These are phyloP conservation scores for Neonectria sp. DNA, from an alignment of 2,329 filamentous ascomycete species.

Conservation along the genomic window DNA sequence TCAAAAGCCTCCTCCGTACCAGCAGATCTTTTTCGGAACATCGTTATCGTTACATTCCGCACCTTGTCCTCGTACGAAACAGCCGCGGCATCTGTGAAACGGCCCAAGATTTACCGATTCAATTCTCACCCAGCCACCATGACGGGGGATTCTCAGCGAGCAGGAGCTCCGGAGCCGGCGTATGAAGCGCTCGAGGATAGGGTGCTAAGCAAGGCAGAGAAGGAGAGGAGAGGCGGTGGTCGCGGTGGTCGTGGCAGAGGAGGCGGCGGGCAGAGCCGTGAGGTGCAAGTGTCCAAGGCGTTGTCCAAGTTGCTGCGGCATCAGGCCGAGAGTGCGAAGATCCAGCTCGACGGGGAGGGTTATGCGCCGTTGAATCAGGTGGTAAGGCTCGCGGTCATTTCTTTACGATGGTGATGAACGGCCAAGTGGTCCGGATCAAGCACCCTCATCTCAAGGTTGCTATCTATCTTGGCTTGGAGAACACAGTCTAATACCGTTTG, in stretches of 20 bases:
- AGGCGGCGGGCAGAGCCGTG: slow-evolving; percentile 55
- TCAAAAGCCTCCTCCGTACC: neutral
- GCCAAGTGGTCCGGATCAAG: neutral
- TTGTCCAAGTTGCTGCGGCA: slow-evolving; percentile 70
- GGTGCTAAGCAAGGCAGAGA: slow-evolving; percentile 28
- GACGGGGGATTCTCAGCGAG: slow-evolving; percentile 30
- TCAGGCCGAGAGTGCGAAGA: slow-evolving; percentile 70
- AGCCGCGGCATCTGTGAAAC: neutral
- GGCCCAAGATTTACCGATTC: slow-evolving; percentile 4
- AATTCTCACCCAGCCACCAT: slow-evolving; percentile 28
- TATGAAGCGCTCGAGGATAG: slow-evolving; percentile 45
- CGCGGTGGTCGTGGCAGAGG: slow-evolving; percentile 47
- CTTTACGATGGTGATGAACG: neutral
- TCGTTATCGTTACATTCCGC: neutral
- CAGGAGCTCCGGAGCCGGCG: slow-evolving; percentile 24
- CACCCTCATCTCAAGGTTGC: neutral
- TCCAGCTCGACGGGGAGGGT: slow-evolving; percentile 71
- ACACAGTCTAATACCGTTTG: slow-evolving; percentile 18
- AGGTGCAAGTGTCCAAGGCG: slow-evolving; percentile 67
- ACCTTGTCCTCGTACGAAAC: neutral
- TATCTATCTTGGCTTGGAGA: neutral
- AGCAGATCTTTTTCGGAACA: neutral
- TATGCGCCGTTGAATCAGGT: slow-evolving; percentile 72
- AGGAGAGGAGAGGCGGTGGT: slow-evolving; percentile 48
- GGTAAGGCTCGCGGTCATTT: slow-evolving; percentile 59